Conservation (phyloP, 2,329 filamentous ascomycete species). For the Cercospora berteroae region DNA sequence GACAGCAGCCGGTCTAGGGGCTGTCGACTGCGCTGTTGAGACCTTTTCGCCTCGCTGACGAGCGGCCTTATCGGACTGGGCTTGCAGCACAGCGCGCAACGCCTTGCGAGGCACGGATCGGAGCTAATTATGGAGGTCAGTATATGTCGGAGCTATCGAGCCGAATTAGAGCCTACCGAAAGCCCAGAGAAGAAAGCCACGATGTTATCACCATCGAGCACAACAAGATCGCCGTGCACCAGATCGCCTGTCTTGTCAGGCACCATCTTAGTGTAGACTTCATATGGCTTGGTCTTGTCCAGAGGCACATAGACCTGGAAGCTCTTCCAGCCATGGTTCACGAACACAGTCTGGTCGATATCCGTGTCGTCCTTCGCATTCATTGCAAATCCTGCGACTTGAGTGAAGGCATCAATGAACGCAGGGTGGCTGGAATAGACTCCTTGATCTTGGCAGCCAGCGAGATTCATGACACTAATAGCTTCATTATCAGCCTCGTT, state of each 20-base stretch:
- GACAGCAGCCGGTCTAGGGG: not conserved
- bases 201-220: constrained; percentile 8
- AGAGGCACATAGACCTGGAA: constrained; percentile 17
- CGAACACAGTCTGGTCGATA: constrained; percentile 34
- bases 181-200: constrained; percentile 12
- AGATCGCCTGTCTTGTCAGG: not conserved
- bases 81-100: not conserved
- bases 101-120: not conserved
- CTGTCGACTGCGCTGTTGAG: not conserved
- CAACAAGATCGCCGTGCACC: constrained; percentile 8
- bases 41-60: not conserved
- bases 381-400: constrained; percentile 30
- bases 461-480: not conserved
- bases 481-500: constrained; percentile 9
- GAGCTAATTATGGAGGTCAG: not conserved
- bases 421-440: constrained; percentile 15
- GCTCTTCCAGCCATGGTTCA: constrained; percentile 38
- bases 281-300: not conserved
- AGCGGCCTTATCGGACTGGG: not conserved
- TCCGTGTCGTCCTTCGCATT: constrained; percentile 30
- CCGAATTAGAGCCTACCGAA: too few species aligned
- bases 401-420: constrained; percentile 41
- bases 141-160: too few species aligned
- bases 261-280: constrained; percentile 8
- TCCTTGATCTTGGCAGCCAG: not conserved